Evolutionary conservation across 2,329 filamentous ascomycete species (phyloP), one percentile per base, ranked within the genome.

Genomic region (Exophiala xenobiotica): DNA sequence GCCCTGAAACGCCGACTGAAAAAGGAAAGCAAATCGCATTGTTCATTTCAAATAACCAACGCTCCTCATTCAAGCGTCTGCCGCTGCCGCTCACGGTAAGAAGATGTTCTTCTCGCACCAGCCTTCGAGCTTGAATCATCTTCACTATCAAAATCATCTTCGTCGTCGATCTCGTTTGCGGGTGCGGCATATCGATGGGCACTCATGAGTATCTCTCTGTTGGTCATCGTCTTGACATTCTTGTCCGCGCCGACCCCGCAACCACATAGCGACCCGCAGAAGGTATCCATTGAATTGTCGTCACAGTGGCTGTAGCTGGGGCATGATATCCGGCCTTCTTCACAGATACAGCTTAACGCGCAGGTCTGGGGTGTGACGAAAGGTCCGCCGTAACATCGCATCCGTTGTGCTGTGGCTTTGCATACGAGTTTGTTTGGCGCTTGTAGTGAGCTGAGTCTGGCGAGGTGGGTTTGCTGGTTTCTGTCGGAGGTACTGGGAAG

Each of bases 221-320:
- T 23, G 42, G 37, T 16, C n/a, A 19, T 11, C n/a, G 33, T 9
- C 14, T 7, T 29, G 26, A 27, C 16, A 12, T 23, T 46, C 33
- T 22, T 11, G 40, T 11, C 8, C 14, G 20, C 14, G 14, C 3
- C 43, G 27, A 35, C 12, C n/a, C 14, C 44, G 26, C 49, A 53
- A 7, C 27, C 35, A 43, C 44, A 53, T 8, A 47, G 20, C n/a
- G 43, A 37, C 22, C 43, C 49, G 37, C 44, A 53, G 38, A 53
- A 53, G 27, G 43, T 53, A 20, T 53, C 49, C 49, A 53, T 53
- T 4, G 49, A 42, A 19, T 23, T 40, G 37, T 53, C 44, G 44
- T 53, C 49, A 27, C 49, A 53, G 44, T 46, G 46, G 16, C 46
- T 53, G 43, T 47, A 53, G 20, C 43, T 47, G 23, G 49, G 44